These are phyloP conservation scores for Globisporangium camurandrum DNA, from an alignment of 352 stramenopile genomes.

Conservation along the genomic window DNA sequence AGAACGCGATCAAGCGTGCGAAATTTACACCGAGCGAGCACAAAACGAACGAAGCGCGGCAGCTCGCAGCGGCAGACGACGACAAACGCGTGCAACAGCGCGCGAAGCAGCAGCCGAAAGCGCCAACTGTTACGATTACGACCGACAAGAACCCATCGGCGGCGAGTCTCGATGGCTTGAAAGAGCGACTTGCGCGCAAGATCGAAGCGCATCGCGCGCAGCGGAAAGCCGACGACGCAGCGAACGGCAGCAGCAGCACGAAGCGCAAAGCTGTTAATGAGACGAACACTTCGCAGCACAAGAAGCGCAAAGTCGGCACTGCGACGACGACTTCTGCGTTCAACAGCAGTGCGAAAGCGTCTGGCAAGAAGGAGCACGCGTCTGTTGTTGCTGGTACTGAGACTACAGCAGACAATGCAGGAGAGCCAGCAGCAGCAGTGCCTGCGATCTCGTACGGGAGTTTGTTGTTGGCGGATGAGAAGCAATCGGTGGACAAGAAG, in stretches of 20 bases:
- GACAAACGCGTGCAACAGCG: constrained; percentile 32
- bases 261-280: constrained; percentile 29
- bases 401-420: neutral
- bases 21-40: constrained; percentile 62
- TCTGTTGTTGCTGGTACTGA: constrained; percentile 9
- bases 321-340: constrained; percentile 20
- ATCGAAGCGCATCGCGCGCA: constrained; percentile 67
- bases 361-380: constrained; percentile 19
- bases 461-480: constrained; percentile 50
- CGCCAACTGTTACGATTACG: constrained; percentile 17
- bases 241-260: constrained; percentile 46
- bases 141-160: constrained; percentile 28
- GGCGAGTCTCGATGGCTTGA: constrained; percentile 50
- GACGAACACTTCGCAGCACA: constrained; percentile 26
- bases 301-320: constrained; percentile 50
- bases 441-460: constrained; percentile 71
- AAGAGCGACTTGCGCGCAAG: constrained; percentile 57
- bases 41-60: constrained; percentile 55
- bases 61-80: constrained; percentile 34
- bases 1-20: constrained; percentile 60
- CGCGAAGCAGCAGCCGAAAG: constrained; percentile 15
- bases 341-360: constrained; percentile 42
- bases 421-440: constrained; percentile 14
- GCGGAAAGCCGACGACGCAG: constrained; percentile 62
- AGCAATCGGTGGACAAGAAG: constrained; percentile 44